phyloP scores from a whole-genome alignment of 768 basidiomycete genomes.

The Pleurotus salmoneostramineus region DNA sequence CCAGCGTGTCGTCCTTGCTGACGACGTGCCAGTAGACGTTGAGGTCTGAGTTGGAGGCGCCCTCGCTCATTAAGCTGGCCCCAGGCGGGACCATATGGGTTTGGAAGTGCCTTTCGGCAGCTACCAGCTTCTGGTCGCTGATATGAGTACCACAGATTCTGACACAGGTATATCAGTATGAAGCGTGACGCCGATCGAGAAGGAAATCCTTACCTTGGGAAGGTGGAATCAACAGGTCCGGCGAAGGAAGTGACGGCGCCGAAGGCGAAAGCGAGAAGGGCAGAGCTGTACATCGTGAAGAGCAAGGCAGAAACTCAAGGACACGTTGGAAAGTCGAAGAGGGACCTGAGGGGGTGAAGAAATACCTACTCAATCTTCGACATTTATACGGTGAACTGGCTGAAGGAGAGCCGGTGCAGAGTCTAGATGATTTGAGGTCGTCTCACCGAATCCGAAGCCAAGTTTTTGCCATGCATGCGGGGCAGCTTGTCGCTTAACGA shows the following conservation, averaged over 20 bases:
- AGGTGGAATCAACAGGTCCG: slow-evolving; percentile 16
- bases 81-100: slow-evolving; percentile 28
- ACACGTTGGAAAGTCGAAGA: not conserved
- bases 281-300: slow-evolving; percentile 22
- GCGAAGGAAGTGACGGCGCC: slow-evolving; percentile 23
- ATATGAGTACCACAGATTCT: slow-evolving; percentile 36
- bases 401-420: not conserved
- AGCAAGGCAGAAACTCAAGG: not conserved
- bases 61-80: not conserved
- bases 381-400: slow-evolving; percentile 1
- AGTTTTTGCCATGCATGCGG: not conserved
- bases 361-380: not conserved
- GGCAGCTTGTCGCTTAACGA: slow-evolving; percentile 5
- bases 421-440: not conserved
- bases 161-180: slow-evolving; percentile 6
- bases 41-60: slow-evolving; percentile 9
- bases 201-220: slow-evolving; percentile 13
- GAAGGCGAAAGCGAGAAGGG: slow-evolving; percentile 23
- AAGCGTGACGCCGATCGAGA: slow-evolving; percentile 4
- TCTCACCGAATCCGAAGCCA: slow-evolving; percentile 1
- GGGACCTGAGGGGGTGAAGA: not conserved
- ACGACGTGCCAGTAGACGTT: slow-evolving; percentile 31
- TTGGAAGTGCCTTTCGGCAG: slow-evolving; percentile 37
- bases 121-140: slow-evolving; percentile 28
- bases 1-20: slow-evolving; percentile 21